These are phyloP conservation scores for Coemansia umbellata DNA, from an alignment of 192 early-diverging fungal species.

Conservation along the genomic window DNA sequence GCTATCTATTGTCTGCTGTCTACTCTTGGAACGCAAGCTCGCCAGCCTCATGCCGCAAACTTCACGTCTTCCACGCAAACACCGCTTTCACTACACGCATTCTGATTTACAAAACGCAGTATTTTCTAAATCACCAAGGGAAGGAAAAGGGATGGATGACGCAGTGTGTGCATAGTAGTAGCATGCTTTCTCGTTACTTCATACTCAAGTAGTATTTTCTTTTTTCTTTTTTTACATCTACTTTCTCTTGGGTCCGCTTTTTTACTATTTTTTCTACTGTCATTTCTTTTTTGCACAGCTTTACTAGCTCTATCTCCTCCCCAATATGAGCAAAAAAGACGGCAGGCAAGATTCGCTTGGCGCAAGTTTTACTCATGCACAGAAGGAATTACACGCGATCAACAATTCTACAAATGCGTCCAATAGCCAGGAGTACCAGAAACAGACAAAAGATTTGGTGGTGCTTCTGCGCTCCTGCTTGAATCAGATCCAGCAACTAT, in stretches of 20 bases:
- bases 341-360: slow-evolving; percentile 14
- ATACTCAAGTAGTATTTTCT: too few relatives aligned
- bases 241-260: background rate
- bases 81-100: too few relatives aligned
- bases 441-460: slow-evolving; percentile 11
- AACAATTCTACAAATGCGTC: slow-evolving; percentile 18
- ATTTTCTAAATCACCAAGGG: too few relatives aligned
- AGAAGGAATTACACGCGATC: slow-evolving; percentile 27
- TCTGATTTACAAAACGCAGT: too few relatives aligned
- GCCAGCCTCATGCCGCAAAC: too few relatives aligned
- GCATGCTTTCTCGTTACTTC: too few relatives aligned
- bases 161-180: too few relatives aligned
- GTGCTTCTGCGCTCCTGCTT: slow-evolving; percentile 17
- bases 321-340: background rate
- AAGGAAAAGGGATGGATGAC: too few relatives aligned
- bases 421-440: slow-evolving; percentile 41
- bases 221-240: background rate
- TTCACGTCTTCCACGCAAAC: too few relatives aligned
- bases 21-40: too few relatives aligned
- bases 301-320: background rate
- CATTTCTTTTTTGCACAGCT: background rate
- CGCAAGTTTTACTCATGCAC: slow-evolving; percentile 33
- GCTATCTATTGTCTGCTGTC: too few relatives aligned
- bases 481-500: slow-evolving; percentile 47
- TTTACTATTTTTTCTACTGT: background rate